Base-by-base conservation (phyloP, 495 filamentous ascomycete species). In the Chlorociboria aeruginascens region DNA sequence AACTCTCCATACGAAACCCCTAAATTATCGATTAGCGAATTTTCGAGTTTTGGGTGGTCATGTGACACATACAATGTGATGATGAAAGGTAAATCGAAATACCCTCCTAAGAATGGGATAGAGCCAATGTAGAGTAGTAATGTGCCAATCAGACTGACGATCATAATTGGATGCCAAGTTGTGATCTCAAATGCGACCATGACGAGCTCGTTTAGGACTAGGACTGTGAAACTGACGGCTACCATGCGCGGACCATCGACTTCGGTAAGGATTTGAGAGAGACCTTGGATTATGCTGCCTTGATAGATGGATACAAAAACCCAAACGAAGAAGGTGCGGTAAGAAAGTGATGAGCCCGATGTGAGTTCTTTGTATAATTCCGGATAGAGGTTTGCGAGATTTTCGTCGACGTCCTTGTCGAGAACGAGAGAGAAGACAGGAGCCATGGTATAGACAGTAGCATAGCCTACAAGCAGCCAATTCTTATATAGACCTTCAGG, bases 311-410 rank as follows among this genome's bases (percentile, higher is more conserved):
- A 89, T 13, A 99, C 82, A 11, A 88, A 70, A n/a, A 96, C 85
- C 93, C 93, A 99, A 53, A 87, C 78, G 67, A 95, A 94, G 65
- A 99, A 99, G 29, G 89, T 95, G 30, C 81, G 78, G 65, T 97
- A 95, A 50, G 82, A 87, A 43, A 99, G 69, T 34, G 83, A 86
- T 20, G 81, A 78, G 13, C 89, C 89, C 0, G 76, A 73, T 6
- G 89, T 95, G 8, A 99, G 65, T 59, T 99, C 93, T 53, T 92
- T 93, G 74, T 99, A 99, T 6, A 99, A 73, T 58, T 99, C 93
- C 3, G 93, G 93, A 63, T 97, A 99, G 30, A 97, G 75, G 55
- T 93, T 94, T 32, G 92, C 87, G 14, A 97, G 75, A 20, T 81
- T 74, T 63, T 95, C 89, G 59, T 95, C 88, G 20, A 99, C 90